A percentile compares a stretch with the other conserved stretches of the same genome.
Conservation (phyloP, 2,329 filamentous ascomycete genomes). For the Colletotrichum tamarilloi region DNA sequence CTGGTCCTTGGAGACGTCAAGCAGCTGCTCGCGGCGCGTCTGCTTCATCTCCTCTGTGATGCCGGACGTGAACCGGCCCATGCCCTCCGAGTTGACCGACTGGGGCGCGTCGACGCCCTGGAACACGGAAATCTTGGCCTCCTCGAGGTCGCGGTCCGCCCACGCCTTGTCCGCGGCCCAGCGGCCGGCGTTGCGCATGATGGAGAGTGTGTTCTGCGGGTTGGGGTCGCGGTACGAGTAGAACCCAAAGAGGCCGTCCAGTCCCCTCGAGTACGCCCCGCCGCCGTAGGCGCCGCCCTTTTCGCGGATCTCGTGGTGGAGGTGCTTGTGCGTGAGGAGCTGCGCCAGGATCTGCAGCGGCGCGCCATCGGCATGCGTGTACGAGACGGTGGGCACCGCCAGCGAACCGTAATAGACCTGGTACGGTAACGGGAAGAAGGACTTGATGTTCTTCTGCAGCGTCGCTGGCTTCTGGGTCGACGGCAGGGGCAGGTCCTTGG, state of each 20-base stretch:
- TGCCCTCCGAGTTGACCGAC: slow-evolving; percentile 88
- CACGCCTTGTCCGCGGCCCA: slow-evolving; percentile 87
- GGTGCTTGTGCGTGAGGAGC: slow-evolving; percentile 93
- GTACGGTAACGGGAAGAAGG: slow-evolving; percentile 94
- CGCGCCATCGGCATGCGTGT: slow-evolving; percentile 79
- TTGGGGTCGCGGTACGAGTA: slow-evolving; percentile 98
- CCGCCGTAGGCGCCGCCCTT: slow-evolving; percentile 97
- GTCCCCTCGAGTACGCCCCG: slow-evolving; percentile 82
- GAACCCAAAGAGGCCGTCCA: slow-evolving; percentile 91
- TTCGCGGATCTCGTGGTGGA: slow-evolving; percentile 97
- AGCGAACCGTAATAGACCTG: slow-evolving; percentile 96
- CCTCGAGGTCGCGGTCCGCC: slow-evolving; percentile 88
- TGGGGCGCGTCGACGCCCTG: slow-evolving; percentile 90
- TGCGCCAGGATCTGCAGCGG: slow-evolving; percentile 90
- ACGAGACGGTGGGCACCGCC: slow-evolving; percentile 85
- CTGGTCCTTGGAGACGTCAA: slow-evolving; percentile 86
- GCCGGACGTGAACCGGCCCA: slow-evolving; percentile 85
- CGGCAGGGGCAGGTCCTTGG: slow-evolving; percentile 51
- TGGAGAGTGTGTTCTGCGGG: slow-evolving; percentile 85
- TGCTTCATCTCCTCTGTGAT: slow-evolving; percentile 92
- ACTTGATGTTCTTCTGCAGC: slow-evolving; percentile 69
- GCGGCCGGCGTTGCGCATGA: slow-evolving; percentile 84
- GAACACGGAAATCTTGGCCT: slow-evolving; percentile 96
- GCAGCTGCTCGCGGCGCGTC: slow-evolving; percentile 80
- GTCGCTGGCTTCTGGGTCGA: slow-evolving; percentile 45